A percentile compares a stretch with the other conserved stretches of the same genome.
phyloP scores from a whole-genome alignment of 1,284 basidiomycete species.

The Rhodotorula sp. region DNA sequence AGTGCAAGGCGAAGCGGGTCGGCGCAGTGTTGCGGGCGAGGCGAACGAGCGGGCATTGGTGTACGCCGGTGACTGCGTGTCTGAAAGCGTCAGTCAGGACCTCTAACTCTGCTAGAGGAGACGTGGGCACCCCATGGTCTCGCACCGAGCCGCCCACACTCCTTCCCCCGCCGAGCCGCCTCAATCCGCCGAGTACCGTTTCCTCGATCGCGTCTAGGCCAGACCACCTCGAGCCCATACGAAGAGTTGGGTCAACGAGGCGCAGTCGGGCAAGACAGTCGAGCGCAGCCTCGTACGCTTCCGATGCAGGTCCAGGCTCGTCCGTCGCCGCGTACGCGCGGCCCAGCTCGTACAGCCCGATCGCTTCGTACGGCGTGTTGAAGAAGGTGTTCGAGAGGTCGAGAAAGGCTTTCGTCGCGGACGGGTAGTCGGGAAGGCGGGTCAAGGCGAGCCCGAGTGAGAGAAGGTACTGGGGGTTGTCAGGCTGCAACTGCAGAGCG shows the following conservation, averaged over 20 bases:
- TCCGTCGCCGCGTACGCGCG: not conserved
- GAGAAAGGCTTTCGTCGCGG: not conserved
- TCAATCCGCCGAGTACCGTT: not conserved
- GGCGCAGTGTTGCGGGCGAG: not conserved
- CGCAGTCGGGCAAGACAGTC: not conserved
- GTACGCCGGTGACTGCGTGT: not conserved
- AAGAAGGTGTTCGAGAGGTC: not conserved
- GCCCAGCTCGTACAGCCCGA: conserved; percentile 7
- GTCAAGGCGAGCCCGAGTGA: not conserved
- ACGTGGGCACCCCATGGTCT: not conserved
- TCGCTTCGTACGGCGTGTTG: conserved; percentile 1
- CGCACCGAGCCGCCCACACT: not conserved
- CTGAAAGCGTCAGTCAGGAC: too few species aligned
- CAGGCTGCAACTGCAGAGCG: not conserved
- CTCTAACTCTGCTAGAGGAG: too few species aligned
- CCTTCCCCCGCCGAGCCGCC: not conserved
- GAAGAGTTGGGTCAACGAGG: not conserved
- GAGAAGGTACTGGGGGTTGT: conserved; percentile 1
- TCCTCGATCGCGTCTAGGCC: conserved; percentile 2
- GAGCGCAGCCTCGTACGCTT: not conserved
- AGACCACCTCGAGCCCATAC: not conserved
- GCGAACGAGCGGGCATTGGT: not conserved
- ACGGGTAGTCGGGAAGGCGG: not conserved
- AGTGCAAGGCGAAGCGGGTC: not conserved
- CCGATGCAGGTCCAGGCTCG: not conserved